Conservation (phyloP, 2,329 filamentous ascomycete genomes). For the Ophiosphaerella korrae region DNA sequence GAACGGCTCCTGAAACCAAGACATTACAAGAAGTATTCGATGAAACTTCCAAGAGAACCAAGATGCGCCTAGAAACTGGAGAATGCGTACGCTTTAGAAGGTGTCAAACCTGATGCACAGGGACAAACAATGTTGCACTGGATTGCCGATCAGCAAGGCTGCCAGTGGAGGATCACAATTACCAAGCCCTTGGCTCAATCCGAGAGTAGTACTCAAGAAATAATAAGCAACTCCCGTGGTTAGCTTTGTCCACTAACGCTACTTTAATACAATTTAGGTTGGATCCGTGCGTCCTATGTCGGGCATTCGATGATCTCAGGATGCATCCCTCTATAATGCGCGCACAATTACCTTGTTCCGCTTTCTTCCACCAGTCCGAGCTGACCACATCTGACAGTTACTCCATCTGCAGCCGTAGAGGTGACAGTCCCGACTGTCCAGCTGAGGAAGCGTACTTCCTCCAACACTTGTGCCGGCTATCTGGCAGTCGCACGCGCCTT, state of each 20-base stretch:
- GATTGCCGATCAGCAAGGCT: conserved; percentile 2
- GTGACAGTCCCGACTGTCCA: too few relatives aligned
- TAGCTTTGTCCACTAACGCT: conserved; percentile 1
- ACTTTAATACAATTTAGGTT: conserved; percentile 6
- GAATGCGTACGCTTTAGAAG: conserved; percentile 7
- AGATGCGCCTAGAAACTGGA: conserved; percentile 5
- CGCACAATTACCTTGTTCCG: neutral
- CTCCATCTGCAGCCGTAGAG: too few relatives aligned
- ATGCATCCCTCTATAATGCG: conserved; percentile 2
- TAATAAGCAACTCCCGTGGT: conserved; percentile 4
- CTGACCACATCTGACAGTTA: neutral
- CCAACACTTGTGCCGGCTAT: too few relatives aligned
- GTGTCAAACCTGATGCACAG: conserved; percentile 2
- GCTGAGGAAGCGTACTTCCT: too few relatives aligned
- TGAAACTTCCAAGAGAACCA: conserved; percentile 5
- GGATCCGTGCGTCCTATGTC: conserved; percentile 4
- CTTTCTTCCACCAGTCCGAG: conserved; percentile 3
- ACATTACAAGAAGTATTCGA: conserved; percentile 7
- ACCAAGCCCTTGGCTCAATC: conserved; percentile 8
- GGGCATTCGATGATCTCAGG: conserved; percentile 6
- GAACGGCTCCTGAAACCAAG: conserved; percentile 9
- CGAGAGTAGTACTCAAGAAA: conserved; percentile 1
- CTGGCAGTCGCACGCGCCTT: too few relatives aligned
- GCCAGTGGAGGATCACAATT: conserved; percentile 3
- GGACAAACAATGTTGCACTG: conserved; percentile 4